Conservation (phyloP, 2,329 filamentous ascomycete species). For the Cyclaneusma minus region DNA sequence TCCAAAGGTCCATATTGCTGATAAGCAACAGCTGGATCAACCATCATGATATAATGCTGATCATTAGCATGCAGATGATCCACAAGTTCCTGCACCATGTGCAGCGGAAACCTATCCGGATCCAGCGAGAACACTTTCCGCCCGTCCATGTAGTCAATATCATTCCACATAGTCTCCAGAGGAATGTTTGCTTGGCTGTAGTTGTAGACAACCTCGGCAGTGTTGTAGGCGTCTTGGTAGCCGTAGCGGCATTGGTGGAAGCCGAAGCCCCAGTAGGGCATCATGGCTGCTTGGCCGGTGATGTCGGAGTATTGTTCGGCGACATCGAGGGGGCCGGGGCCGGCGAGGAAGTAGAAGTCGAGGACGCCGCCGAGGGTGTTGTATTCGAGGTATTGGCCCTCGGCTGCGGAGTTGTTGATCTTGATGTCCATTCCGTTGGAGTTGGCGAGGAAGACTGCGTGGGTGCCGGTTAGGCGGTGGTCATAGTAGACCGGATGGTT, state of each 20-base stretch:
- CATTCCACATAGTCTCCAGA: constrained; percentile 55
- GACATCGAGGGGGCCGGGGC: constrained; percentile 40
- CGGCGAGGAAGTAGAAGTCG: constrained; percentile 53
- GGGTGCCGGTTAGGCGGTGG: constrained; percentile 36
- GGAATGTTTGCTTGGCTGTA: constrained; percentile 51
- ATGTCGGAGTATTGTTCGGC: constrained; percentile 42
- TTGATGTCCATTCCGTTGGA: constrained; percentile 67
- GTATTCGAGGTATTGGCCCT: constrained; percentile 58
- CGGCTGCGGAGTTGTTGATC: constrained; percentile 43
- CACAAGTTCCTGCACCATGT: constrained; percentile 48
- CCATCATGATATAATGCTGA: constrained; percentile 64
- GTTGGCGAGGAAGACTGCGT: constrained; percentile 57
- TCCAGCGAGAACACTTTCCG: constrained; percentile 47
- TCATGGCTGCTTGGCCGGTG: constrained; percentile 40
- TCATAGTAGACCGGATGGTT: constrained; percentile 50
- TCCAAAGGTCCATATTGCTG: constrained; percentile 34
- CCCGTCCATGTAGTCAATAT: constrained; percentile 43
- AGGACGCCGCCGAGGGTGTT: constrained; percentile 64
- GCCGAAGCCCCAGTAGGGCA: constrained; percentile 49
- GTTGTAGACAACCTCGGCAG: constrained; percentile 52
- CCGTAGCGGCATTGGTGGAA: constrained; percentile 50
- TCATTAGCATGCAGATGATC: constrained; percentile 48
- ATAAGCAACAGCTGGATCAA: constrained; percentile 50
- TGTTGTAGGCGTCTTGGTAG: constrained; percentile 44
- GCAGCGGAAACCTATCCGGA: constrained; percentile 43